Base-by-base conservation (phyloP, 176 grass and related monocot genomes). In the Ensete glaucum region DNA sequence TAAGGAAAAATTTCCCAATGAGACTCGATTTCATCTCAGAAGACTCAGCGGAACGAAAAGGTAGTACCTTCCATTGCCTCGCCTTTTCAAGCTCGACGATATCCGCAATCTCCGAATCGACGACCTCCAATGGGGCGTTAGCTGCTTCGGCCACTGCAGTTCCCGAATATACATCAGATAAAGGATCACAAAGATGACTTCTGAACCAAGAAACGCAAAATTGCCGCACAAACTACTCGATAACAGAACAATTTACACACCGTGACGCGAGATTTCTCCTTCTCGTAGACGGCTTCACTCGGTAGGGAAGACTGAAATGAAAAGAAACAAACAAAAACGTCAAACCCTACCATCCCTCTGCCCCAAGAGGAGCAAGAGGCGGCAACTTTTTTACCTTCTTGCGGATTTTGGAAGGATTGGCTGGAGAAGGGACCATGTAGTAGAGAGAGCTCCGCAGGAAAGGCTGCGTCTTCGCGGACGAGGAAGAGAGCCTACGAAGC, bases 11-110 rank as follows among this genome's bases (percentile, higher is more conserved):
- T 54, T 67, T 20, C 9, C 10, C 5, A 72, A 13, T 15, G 20
- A 27, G 3, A 72, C 43, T 76, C 55, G 52, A 52, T 64, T 52
- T 50, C 50, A 34, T 71, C 81, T 78, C 81, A 34, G 24, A 81
- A 55, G 26, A 22, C n/a, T 5, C 43, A 53, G 29, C 27, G 22
- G 54, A 56, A 26, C 25, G 5, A 67, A 51, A 43, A 49, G 48
- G 73, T 25, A 68, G 65, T 19, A 98, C 95, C 95, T 99, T 99
- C 91, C 95, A 99, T 86, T 99, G 95, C 74, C 95, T 87, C 50
- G 88, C 86, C 73, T 99, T 99, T 80, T 99, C 91, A 59, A 79
- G 86, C 88, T 99, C 95, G 75, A 99, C 94, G 75, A 99, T 99
- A 65, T 99, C 84, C 25, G 73, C 70, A 29, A 99, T 81, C 86